Conservation (phyloP, 2,329 filamentous ascomycete species). For the Trichoderma asperellum region DNA sequence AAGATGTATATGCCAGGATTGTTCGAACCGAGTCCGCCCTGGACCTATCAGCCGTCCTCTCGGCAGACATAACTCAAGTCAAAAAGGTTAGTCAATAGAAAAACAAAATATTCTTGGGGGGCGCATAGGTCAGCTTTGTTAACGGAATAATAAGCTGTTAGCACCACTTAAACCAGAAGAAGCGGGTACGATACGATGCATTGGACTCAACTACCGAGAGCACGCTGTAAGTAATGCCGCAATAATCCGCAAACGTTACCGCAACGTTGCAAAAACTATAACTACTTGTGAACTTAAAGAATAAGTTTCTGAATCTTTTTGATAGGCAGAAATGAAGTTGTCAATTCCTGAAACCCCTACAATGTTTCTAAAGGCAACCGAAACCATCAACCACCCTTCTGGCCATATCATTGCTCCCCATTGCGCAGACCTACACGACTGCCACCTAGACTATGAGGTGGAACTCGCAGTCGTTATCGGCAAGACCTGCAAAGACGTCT, state of each 20-base stretch:
- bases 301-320: background rate
- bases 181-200: slow-evolving; percentile 22
- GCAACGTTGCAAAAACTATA: background rate
- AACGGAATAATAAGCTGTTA: background rate
- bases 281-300: too few relatives aligned
- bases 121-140: background rate
- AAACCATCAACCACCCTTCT: slow-evolving; percentile 10
- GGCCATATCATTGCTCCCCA: slow-evolving; percentile 4
- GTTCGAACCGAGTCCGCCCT: slow-evolving; percentile 12
- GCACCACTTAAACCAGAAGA: slow-evolving; percentile 12
- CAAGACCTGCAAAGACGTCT: slow-evolving; percentile 16
- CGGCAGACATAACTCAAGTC: slow-evolving; percentile 4
- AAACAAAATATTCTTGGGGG: too few relatives aligned
- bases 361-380: slow-evolving; percentile 11
- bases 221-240: slow-evolving; percentile 1
- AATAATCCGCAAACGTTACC: background rate
- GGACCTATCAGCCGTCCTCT: slow-evolving; percentile 13
- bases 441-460: slow-evolving; percentile 16
- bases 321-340: slow-evolving; percentile 18
- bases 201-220: slow-evolving; percentile 20
- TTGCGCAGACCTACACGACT: slow-evolving; percentile 12
- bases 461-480: slow-evolving; percentile 19
- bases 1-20: slow-evolving; percentile 20
- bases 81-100: slow-evolving; percentile 4
- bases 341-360: slow-evolving; percentile 6